Evolutionary conservation across 805 yeast genomes (phyloP).

Genomic region (Isabelozyma heimii): DNA sequence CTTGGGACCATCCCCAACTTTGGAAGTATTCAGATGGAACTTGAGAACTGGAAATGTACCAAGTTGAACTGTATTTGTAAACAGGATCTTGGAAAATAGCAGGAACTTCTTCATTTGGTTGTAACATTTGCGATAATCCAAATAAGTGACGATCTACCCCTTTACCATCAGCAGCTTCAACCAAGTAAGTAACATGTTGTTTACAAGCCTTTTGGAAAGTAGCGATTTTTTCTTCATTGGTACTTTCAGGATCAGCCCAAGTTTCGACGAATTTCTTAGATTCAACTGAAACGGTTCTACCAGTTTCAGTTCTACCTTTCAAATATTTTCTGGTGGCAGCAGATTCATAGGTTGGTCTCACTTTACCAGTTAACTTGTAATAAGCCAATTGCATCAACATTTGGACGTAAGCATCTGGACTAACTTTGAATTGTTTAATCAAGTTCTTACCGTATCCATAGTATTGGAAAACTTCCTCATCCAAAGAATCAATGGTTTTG

Average conservation of each 20-base stretch:
- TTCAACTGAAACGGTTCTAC: constrained; percentile 77
- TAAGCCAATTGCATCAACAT: constrained; percentile 89
- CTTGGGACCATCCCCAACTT: constrained; percentile 96
- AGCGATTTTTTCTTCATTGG: constrained; percentile 55
- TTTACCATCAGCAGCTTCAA: constrained; percentile 75
- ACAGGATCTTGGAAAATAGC: constrained; percentile 73
- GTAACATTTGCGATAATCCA: constrained; percentile 75
- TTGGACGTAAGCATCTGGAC: constrained; percentile 94
- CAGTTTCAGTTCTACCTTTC: constrained; percentile 93
- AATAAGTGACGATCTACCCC: constrained; percentile 94
- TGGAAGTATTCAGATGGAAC: constrained; percentile 76
- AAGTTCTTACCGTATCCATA: constrained; percentile 81
- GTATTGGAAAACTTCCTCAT: constrained; percentile 75
- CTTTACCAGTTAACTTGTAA: constrained; percentile 74
- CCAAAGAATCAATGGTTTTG: constrained; percentile 60
- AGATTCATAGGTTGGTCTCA: constrained; percentile 91
- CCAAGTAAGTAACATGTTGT: constrained; percentile 72
- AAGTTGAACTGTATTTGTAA: constrained; percentile 70
- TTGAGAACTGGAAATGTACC: constrained; percentile 90
- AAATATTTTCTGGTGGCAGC: constrained; percentile 90
- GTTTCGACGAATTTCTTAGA: constrained; percentile 67
- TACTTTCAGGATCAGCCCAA: constrained; percentile 58
- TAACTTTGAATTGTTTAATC: constrained; percentile 78
- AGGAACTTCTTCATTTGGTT: constrained; percentile 59
- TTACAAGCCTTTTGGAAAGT: constrained; percentile 71